Evolutionary conservation across 345 rosid genomes (phyloP).

Genomic region (Eucalyptus tenuipes): DNA sequence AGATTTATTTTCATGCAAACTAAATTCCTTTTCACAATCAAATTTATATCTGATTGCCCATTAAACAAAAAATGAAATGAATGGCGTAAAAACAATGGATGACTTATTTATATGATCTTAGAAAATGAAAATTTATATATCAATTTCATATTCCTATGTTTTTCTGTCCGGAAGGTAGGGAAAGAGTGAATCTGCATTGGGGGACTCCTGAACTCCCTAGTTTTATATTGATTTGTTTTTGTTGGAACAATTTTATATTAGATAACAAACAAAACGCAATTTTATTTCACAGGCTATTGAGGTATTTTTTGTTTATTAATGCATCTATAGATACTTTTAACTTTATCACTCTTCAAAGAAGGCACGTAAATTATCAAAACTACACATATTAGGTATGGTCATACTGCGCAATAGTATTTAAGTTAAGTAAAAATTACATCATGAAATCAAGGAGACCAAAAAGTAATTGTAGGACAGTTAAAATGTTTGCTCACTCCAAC

Average conservation of each 20-base stretch:
- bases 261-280: background rate
- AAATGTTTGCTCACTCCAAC: too few species aligned
- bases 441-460: background rate
- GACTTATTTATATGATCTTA: background rate
- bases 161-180: background rate
- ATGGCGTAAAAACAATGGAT: background rate
- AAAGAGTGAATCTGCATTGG: background rate
- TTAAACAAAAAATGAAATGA: too few species aligned
- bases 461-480: too few species aligned
- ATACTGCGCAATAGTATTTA: background rate
- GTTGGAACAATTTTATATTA: background rate
- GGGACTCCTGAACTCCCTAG: background rate
- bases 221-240: background rate
- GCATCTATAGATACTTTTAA: background rate
- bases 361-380: background rate
- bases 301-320: background rate
- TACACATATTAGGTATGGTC: background rate
- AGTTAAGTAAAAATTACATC: background rate
- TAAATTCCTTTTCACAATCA: too few species aligned
- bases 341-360: background rate
- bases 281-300: background rate
- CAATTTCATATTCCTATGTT: background rate
- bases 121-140: too few species aligned
- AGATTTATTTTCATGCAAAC: too few species aligned
- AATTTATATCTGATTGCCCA: too few species aligned